Percentiles rank a stretch among this genome's conserved stretches.
These are phyloP conservation scores for Daedaleopsis nitida DNA, from an alignment of 768 basidiomycete genomes.

Conservation along the genomic window DNA sequence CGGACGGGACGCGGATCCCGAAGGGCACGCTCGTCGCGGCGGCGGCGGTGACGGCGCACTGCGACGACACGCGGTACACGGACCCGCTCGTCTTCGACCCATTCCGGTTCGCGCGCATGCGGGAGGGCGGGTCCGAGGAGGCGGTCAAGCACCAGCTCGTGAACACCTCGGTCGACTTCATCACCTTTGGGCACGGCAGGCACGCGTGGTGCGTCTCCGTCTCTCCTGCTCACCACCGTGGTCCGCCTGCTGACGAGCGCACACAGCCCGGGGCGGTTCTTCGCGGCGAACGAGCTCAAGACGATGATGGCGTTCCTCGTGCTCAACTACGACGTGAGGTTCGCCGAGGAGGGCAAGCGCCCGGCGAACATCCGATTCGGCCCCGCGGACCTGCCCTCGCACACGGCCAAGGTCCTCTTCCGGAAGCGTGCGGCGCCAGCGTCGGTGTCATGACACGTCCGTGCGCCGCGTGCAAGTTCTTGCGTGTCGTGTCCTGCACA, in stretches of 20 bases:
- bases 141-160: slow-evolving; percentile 37
- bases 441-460: no score
- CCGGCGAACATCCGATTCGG: slow-evolving; percentile 24
- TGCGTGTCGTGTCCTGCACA: no score
- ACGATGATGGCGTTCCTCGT: slow-evolving; percentile 19
- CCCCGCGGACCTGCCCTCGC: slow-evolving; percentile 21
- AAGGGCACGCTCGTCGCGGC: slow-evolving; percentile 26
- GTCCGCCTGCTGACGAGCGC: neutral
- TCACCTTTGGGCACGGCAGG: slow-evolving; percentile 32
- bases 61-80: slow-evolving; percentile 28
- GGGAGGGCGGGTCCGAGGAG: slow-evolving; percentile 32
- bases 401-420: slow-evolving; percentile 29
- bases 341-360: slow-evolving; percentile 26
- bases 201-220: slow-evolving; percentile 31
- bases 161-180: slow-evolving; percentile 31
- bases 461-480: no score
- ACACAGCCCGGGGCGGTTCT: slow-evolving; percentile 17
- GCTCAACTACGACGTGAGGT: slow-evolving; percentile 23
- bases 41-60: slow-evolving; percentile 25
- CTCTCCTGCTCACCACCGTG: neutral
- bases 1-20: slow-evolving; percentile 35
- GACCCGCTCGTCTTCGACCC: slow-evolving; percentile 43
- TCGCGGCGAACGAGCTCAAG: slow-evolving; percentile 23
- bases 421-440: slow-evolving; percentile 34
- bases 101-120: slow-evolving; percentile 48